Conservation (phyloP, 1,284 basidiomycete species). For the Sphagnurus paluster region DNA sequence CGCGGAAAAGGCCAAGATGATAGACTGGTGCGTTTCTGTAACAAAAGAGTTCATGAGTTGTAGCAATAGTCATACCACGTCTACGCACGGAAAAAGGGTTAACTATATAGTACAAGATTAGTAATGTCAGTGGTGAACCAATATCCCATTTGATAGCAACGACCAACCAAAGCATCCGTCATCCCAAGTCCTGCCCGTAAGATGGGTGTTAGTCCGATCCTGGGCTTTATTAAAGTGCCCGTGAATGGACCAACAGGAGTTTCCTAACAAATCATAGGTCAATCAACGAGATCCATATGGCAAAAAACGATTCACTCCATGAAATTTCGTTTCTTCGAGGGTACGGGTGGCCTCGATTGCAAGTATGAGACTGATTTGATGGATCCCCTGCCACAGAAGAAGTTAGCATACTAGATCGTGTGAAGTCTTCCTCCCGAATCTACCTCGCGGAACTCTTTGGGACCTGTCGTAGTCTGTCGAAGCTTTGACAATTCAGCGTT, state of each 20-base stretch:
- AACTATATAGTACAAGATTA: slow-evolving; percentile 13
- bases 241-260: slow-evolving; percentile 70
- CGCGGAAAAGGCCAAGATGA: slow-evolving; percentile 88
- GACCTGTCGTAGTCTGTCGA: slow-evolving; percentile 56
- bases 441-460: slow-evolving; percentile 83
- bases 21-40: slow-evolving; percentile 78
- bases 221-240: slow-evolving; percentile 66
- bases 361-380: slow-evolving; percentile 70
- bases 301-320: slow-evolving; percentile 51
- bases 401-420: not conserved
- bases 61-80: not conserved
- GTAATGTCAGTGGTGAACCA: slow-evolving; percentile 2
- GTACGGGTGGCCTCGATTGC: slow-evolving; percentile 75
- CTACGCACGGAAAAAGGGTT: slow-evolving; percentile 22
- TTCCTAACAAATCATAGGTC: slow-evolving; percentile 36
- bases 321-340: slow-evolving; percentile 59
- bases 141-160: not conserved
- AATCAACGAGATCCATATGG: not conserved
- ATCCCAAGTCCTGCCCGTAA: slow-evolving; percentile 94
- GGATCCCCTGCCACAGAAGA: slow-evolving; percentile 50
- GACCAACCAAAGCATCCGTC: slow-evolving; percentile 72
- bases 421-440: slow-evolving; percentile 15
- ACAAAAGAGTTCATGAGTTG: not conserved
- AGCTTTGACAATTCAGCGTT: slow-evolving; percentile 73
- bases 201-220: slow-evolving; percentile 88